phyloP scores from a whole-genome alignment of 179 eudicot species.

The Monotropa hypopitys region DNA sequence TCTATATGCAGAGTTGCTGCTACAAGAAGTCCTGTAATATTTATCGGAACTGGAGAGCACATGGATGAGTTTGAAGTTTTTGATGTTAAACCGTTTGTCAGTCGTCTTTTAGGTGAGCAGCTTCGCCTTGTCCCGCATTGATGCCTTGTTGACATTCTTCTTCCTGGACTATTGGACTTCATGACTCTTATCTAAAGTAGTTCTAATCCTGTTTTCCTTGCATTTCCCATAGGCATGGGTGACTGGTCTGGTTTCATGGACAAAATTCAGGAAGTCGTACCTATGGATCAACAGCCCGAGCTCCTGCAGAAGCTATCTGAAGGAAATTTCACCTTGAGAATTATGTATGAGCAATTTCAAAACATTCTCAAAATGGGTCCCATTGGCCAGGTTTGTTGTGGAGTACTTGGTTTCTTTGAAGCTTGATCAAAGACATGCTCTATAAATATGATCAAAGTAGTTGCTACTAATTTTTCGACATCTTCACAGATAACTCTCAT shows the following conservation, averaged over 20 bases:
- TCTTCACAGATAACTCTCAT: not conserved
- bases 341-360: conserved; percentile 90
- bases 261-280: conserved; percentile 93
- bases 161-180: not conserved
- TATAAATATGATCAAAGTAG: not conserved
- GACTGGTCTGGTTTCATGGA: conserved; percentile 98
- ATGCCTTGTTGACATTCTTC: not conserved
- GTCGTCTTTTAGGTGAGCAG: conserved; percentile 72
- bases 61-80: conserved; percentile 92
- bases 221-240: conserved; percentile 67
- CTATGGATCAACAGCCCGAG: conserved; percentile 99
- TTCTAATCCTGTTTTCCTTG: not conserved
- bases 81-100: conserved; percentile 89
- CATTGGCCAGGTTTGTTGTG: conserved; percentile 67
- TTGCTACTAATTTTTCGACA: not conserved
- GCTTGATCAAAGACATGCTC: not conserved
- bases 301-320: conserved; percentile 91
- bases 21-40: conserved; percentile 89
- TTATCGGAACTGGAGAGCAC: conserved; percentile 91
- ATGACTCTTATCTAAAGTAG: not conserved
- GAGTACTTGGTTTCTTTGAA: not conserved
- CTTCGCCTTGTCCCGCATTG: not conserved
- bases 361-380: conserved; percentile 93
- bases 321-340: conserved; percentile 87
- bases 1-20: conserved; percentile 70